phyloP scores from a whole-genome alignment of 257 asterid genomes.

The Henckelia pumila region DNA sequence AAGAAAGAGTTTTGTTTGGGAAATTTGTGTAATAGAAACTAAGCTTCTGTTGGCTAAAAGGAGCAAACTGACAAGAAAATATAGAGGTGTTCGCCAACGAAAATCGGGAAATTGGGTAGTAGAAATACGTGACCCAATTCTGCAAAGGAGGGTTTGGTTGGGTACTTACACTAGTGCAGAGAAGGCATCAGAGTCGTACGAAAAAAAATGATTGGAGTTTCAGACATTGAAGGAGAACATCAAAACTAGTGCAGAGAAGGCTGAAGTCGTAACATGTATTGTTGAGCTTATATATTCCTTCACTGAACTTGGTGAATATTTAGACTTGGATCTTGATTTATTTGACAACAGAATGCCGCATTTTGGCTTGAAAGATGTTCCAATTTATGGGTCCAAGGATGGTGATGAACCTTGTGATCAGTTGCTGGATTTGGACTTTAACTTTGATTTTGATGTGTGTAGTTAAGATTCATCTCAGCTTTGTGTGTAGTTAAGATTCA shows the following conservation, averaged over 20 bases:
- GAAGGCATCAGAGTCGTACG: constrained; percentile 44
- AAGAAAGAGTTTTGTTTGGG: constrained; percentile 33
- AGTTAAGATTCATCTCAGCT: too few species aligned
- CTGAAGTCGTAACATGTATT: neutral
- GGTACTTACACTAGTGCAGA: constrained; percentile 46
- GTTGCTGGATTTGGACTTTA: constrained; percentile 64
- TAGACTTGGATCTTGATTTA: constrained; percentile 25
- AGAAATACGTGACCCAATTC: constrained; percentile 52
- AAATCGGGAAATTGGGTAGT: constrained; percentile 70
- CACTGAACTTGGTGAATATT: constrained; percentile 33
- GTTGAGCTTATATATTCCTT: constrained; percentile 23
- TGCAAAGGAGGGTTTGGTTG: constrained; percentile 45
- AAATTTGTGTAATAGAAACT: constrained; percentile 22
- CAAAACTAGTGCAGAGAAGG: constrained; percentile 10
- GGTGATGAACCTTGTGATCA: constrained; percentile 29
- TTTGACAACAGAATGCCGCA: constrained; percentile 31
- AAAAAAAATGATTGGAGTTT: constrained; percentile 36
- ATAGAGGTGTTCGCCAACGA: constrained; percentile 48
- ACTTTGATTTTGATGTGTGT: constrained; percentile 53
- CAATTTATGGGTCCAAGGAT: constrained; percentile 40
- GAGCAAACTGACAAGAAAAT: neutral
- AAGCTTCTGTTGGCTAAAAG: constrained; percentile 26
- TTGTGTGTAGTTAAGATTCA: too few species aligned
- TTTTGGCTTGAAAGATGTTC: constrained; percentile 42
- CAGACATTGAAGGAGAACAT: constrained; percentile 24